These are phyloP conservation scores for Starmerella sp. DNA, from an alignment of 805 yeast genomes.

Conservation along the genomic window DNA sequence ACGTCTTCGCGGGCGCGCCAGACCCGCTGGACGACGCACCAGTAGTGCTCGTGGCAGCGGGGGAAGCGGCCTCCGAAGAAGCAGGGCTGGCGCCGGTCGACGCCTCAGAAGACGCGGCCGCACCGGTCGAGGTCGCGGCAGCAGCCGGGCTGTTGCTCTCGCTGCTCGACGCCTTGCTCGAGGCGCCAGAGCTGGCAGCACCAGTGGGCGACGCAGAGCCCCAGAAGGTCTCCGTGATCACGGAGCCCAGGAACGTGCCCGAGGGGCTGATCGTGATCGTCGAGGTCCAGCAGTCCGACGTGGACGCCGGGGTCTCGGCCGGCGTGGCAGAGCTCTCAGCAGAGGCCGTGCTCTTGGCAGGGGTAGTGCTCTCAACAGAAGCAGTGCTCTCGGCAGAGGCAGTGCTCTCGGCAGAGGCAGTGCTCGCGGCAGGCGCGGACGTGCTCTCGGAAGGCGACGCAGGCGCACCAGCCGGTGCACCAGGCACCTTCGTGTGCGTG, in stretches of 20 bases:
- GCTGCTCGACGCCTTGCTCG: not conserved
- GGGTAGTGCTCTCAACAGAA: not conserved
- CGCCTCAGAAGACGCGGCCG: not conserved
- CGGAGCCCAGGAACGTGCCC: constrained; percentile 12
- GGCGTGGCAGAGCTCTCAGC: not conserved
- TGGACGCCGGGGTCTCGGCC: not conserved
- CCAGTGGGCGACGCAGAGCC: not conserved
- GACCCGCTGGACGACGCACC: constrained; percentile 1
- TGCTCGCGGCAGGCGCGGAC: not conserved
- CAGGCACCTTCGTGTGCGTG: not conserved
- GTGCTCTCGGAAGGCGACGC: not conserved
- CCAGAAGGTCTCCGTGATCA: constrained; percentile 5
- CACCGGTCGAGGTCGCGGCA: not conserved
- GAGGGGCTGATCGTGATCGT: constrained; percentile 4
- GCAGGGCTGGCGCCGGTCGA: not conserved
- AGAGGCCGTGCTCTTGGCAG: not conserved
- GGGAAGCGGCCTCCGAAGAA: not conserved
- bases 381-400: not conserved
- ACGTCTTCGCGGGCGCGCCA: not conserved
- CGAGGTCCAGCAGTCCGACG: constrained; percentile 4
- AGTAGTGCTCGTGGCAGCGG: not conserved
- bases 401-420: not conserved
- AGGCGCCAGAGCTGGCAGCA: not conserved
- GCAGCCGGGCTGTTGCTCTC: too few relatives aligned
- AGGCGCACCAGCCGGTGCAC: not conserved